phyloP scores from a whole-genome alignment of 192 early-diverging fungal genomes.

The Chytriomyces confervae region DNA sequence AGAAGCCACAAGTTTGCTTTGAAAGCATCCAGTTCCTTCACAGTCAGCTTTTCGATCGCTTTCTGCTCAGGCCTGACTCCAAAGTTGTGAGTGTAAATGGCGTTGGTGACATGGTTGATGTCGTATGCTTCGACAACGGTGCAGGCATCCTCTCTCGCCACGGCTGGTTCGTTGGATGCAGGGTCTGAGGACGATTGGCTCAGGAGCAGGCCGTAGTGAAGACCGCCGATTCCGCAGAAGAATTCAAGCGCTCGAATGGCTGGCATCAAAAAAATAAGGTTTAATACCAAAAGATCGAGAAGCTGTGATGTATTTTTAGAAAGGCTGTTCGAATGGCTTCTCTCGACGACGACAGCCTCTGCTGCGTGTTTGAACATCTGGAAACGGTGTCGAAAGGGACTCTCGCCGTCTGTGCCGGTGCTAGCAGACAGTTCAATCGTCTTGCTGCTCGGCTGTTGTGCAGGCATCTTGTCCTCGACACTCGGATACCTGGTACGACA shows the following conservation, averaged over 20 bases:
- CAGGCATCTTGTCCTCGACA: no score
- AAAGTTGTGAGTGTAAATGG: constrained; percentile 52
- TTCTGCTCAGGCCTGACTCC: constrained; percentile 32
- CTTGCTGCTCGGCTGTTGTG: not conserved
- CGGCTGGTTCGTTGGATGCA: not conserved
- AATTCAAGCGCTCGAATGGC: constrained; percentile 63
- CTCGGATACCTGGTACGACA: not conserved
- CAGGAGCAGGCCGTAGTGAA: constrained; percentile 46
- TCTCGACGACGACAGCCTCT: not conserved
- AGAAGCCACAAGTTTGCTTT: constrained; percentile 84
- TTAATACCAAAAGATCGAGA: not conserved
- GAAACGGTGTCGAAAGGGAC: not conserved
- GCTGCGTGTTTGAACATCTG: constrained; percentile 3
- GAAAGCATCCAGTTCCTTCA: constrained; percentile 60
- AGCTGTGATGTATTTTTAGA: not conserved
- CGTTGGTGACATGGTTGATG: constrained; percentile 88
- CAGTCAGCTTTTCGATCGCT: constrained; percentile 59
- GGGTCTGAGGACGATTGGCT: constrained; percentile 61
- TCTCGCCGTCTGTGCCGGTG: not conserved
- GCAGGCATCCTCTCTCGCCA: constrained; percentile 13
- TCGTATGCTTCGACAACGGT: constrained; percentile 87
- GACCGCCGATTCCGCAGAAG: constrained; percentile 69
- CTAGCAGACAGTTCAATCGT: not conserved
- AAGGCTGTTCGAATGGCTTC: no score
- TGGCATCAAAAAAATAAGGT: not conserved